A percentile compares a stretch with the other conserved stretches of the same genome.
phyloP scores from a whole-genome alignment of 169 alveolate species.

The Eimeria acervulina region DNA sequence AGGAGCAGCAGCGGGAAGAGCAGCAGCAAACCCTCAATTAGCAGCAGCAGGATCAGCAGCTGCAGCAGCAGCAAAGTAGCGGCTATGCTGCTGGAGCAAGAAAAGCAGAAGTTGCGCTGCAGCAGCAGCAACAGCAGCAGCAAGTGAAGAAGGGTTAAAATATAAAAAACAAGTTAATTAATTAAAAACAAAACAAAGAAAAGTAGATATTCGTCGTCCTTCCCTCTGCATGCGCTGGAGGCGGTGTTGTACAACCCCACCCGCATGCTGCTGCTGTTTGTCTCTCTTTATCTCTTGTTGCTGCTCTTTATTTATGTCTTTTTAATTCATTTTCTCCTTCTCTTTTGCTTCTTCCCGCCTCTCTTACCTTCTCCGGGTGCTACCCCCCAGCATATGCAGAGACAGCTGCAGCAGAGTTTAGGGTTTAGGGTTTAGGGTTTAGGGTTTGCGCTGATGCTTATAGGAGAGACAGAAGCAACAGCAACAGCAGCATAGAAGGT shows the following conservation, averaged over 20 bases:
- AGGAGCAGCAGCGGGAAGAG: too few species aligned
- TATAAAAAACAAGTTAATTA: too few species aligned
- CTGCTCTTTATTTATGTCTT: background rate
- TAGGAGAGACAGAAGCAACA: background rate
- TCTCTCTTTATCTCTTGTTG: background rate
- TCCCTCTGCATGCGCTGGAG: background rate
- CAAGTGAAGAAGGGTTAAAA: too few species aligned
- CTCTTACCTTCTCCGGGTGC: background rate
- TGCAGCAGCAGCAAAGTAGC: too few species aligned
- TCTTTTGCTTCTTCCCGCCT: background rate
- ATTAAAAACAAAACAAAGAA: too few species aligned
- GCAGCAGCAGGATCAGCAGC: too few species aligned
- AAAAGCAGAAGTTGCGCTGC: too few species aligned
- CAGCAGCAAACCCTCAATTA: too few species aligned
- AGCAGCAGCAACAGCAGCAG: too few species aligned
- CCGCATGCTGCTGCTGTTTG: background rate
- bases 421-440: background rate
- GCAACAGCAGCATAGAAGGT: background rate
- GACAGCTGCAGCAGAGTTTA: background rate
- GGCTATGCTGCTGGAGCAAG: too few species aligned
- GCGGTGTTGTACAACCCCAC: background rate
- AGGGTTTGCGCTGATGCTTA: background rate
- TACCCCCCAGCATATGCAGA: too few species aligned
- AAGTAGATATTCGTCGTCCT: background rate
- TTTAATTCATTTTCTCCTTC: too few species aligned